Evolutionary conservation across 306 rosid genomes (phyloP).

Genomic region (Pterocarpus macrocarpus): DNA sequence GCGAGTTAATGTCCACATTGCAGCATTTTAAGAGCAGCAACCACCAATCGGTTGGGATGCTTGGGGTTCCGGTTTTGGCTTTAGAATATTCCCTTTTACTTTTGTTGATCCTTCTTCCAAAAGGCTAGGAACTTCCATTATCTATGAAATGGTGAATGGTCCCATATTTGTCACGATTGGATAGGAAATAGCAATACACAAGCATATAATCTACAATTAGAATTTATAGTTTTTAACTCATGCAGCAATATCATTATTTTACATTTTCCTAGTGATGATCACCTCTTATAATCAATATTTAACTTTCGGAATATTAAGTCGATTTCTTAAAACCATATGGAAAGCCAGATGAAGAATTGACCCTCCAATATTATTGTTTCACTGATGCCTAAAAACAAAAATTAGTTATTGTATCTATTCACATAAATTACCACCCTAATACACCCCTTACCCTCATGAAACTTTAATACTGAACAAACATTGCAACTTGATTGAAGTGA

Average conservation of each 20-base stretch:
- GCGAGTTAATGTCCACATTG: slow-evolving; percentile 38
- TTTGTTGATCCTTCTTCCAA: slow-evolving; percentile 82
- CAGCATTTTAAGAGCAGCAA: slow-evolving; percentile 70
- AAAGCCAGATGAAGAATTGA: neutral
- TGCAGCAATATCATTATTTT: slow-evolving; percentile 32
- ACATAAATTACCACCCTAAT: neutral
- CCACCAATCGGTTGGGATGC: slow-evolving; percentile 54
- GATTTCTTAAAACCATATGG: neutral
- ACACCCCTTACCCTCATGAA: neutral
- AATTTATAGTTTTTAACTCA: neutral
- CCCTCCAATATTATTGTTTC: neutral
- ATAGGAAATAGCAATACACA: slow-evolving; percentile 10
- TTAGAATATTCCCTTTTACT: slow-evolving; percentile 68
- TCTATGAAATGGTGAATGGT: slow-evolving; percentile 55
- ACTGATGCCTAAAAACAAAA: neutral
- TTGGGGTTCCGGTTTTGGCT: slow-evolving; percentile 69
- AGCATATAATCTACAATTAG: slow-evolving; percentile 16
- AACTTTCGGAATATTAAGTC: neutral
- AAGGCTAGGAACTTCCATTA: slow-evolving; percentile 94
- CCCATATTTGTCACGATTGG: slow-evolving; percentile 41
- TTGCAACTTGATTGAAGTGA: neutral
- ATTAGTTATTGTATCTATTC: neutral
- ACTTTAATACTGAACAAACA: neutral
- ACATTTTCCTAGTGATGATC: neutral
- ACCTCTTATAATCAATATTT: neutral